Evolutionary conservation across 495 filamentous ascomycete genomes (phyloP).

Genomic region (Aspergillus nanangensis): DNA sequence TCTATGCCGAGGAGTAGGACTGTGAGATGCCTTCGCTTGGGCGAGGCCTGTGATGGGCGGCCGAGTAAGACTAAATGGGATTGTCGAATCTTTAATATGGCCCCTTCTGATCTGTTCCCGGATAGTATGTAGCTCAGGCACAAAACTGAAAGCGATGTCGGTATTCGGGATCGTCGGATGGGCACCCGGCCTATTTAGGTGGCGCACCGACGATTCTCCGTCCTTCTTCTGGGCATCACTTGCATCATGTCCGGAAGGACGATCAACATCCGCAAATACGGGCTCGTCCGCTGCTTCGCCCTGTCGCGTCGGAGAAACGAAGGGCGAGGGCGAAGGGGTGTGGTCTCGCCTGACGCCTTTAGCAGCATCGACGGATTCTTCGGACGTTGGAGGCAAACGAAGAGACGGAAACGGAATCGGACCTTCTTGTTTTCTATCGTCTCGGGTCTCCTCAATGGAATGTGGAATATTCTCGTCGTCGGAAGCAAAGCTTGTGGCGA

Average conservation of each 20-base stretch:
- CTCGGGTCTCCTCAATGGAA: conserved; percentile 28
- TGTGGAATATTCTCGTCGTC: conserved; percentile 42
- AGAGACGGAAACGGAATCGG: conserved; percentile 28
- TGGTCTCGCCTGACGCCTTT: conserved; percentile 26
- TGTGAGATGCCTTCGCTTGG: conserved; percentile 34
- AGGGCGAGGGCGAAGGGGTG: conserved; percentile 44
- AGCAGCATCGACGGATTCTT: conserved; percentile 31
- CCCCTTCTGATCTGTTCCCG: conserved; percentile 21
- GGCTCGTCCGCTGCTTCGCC: no score
- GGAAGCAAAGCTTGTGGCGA: conserved; percentile 32
- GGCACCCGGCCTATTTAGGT: conserved; percentile 11
- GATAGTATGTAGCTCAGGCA: conserved; percentile 20
- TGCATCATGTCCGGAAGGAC: conserved; percentile 8
- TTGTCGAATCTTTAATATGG: conserved; percentile 25
- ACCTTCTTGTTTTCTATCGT: conserved; percentile 24
- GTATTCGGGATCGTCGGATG: conserved; percentile 1
- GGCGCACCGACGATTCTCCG: conserved; percentile 4
- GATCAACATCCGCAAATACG: conserved; percentile 9
- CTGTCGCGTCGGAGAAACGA: conserved; percentile 42
- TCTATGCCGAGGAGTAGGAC: conserved; percentile 15
- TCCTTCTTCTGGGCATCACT: conserved; percentile 7
- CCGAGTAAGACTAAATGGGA: conserved; percentile 30
- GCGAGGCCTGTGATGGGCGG: conserved; percentile 46
- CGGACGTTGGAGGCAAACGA: conserved; percentile 27
- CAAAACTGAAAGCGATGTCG: conserved; percentile 18